Evolutionary conservation across 2,329 filamentous ascomycete genomes (phyloP).

Genomic region (Davidsoniella virescens): DNA sequence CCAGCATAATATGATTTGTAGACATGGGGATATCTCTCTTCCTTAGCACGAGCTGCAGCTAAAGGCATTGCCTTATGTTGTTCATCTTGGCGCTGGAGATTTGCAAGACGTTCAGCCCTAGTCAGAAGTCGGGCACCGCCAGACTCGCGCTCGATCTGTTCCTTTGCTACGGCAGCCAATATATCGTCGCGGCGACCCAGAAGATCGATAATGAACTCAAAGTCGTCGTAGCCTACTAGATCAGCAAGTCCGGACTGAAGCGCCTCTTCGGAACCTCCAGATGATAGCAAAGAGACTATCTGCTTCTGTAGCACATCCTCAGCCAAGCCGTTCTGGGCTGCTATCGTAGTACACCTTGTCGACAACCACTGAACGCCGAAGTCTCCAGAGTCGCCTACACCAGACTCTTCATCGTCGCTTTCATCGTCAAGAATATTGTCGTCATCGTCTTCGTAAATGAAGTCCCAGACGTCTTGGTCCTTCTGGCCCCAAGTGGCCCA

Average conservation of each 20-base stretch:
- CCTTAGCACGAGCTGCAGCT: constrained; percentile 53
- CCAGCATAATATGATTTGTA: constrained; percentile 73
- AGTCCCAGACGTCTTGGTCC: constrained; percentile 80
- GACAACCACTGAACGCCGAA: constrained; percentile 57
- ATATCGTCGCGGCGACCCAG: constrained; percentile 61
- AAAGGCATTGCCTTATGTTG: constrained; percentile 68
- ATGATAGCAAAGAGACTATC: constrained; percentile 56
- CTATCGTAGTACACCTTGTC: constrained; percentile 49
- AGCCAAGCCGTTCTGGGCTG: constrained; percentile 49
- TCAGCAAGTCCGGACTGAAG: constrained; percentile 84
- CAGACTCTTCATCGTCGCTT: constrained; percentile 17
- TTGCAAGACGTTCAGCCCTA: constrained; percentile 61
- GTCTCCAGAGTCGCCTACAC: constrained; percentile 15
- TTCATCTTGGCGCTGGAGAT: constrained; percentile 56
- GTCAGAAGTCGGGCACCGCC: constrained; percentile 40
- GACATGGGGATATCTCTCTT: constrained; percentile 78
- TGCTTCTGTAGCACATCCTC: constrained; percentile 59
- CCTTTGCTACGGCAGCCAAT: constrained; percentile 25
- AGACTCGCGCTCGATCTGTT: constrained; percentile 4
- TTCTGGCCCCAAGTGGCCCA: constrained; percentile 41
- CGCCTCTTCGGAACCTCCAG: constrained; percentile 58
- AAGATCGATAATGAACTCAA: constrained; percentile 87
- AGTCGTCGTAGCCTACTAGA: constrained; percentile 78
- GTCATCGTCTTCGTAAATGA: constrained; percentile 61
- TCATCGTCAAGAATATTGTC: constrained; percentile 31